phyloP scores from a whole-genome alignment of 768 basidiomycete genomes.

The Boletus rubropictus region DNA sequence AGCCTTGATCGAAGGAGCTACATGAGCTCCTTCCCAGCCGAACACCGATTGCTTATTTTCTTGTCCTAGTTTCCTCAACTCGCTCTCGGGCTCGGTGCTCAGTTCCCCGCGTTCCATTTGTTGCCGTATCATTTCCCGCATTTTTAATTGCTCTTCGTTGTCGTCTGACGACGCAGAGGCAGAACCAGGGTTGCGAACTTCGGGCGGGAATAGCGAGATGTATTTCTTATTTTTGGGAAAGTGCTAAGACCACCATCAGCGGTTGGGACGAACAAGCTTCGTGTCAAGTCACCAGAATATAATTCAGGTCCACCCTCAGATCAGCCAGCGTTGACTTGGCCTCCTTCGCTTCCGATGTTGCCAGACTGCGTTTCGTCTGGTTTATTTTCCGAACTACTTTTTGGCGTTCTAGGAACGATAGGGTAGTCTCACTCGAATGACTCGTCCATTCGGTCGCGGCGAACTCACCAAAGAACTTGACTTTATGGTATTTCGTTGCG shows the following conservation, averaged over 20 bases:
- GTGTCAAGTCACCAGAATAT: slow-evolving; percentile 59
- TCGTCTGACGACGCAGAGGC: slow-evolving; percentile 12
- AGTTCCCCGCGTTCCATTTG: slow-evolving; percentile 60
- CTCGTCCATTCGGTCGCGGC: background rate
- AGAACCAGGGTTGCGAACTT: slow-evolving; percentile 31
- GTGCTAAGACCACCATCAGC: slow-evolving; percentile 43
- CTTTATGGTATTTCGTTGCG: slow-evolving; percentile 77
- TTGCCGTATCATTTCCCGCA: slow-evolving; percentile 53
- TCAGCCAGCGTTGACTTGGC: slow-evolving; percentile 46
- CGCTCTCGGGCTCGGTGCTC: slow-evolving; percentile 53
- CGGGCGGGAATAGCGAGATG: slow-evolving; percentile 82
- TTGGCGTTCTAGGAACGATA: slow-evolving; percentile 60
- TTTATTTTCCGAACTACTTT: slow-evolving; percentile 77
- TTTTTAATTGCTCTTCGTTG: slow-evolving; percentile 50
- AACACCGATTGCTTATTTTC: slow-evolving; percentile 3
- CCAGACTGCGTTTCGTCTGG: slow-evolving; percentile 55
- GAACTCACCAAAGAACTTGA: slow-evolving; percentile 89
- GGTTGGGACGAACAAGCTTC: background rate
- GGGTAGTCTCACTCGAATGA: background rate
- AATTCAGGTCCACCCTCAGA: slow-evolving; percentile 85
- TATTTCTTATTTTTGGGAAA: slow-evolving; percentile 86
- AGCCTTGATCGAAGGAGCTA: slow-evolving; percentile 2
- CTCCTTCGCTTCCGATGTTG: slow-evolving; percentile 32
- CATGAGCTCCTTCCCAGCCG: slow-evolving; percentile 1
- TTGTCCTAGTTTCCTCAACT: slow-evolving; percentile 14